A percentile compares a stretch with the other conserved stretches of the same genome.
phyloP scores from a whole-genome alignment of 2,329 filamentous ascomycete genomes.

The Didymella arachidicola region DNA sequence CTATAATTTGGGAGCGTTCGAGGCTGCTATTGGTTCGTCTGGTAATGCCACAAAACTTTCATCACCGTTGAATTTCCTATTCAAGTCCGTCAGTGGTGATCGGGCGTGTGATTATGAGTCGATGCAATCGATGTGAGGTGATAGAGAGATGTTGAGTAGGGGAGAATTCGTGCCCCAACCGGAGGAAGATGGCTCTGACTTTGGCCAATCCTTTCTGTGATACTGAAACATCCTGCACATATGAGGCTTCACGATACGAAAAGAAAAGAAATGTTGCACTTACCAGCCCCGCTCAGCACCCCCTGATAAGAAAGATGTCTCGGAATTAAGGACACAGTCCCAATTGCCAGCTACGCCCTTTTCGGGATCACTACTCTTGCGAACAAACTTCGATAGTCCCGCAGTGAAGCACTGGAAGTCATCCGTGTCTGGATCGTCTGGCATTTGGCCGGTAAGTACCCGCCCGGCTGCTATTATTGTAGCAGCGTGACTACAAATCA shows the following conservation, averaged over 20 bases:
- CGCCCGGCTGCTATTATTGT: conserved; percentile 86
- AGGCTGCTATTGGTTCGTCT: conserved; percentile 26
- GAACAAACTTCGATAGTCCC: conserved; percentile 73
- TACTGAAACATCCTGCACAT: conserved; percentile 7
- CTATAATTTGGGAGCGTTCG: conserved; percentile 38
- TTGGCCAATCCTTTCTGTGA: conserved; percentile 24
- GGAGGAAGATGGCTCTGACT: conserved; percentile 8
- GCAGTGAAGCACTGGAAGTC: conserved; percentile 90
- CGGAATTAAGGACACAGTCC: conserved; percentile 80
- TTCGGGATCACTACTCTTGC: conserved; percentile 57
- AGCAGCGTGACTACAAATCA: conserved; percentile 91
- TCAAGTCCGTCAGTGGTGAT: conserved; percentile 3
- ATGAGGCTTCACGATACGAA: conserved; percentile 5
- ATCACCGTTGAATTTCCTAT: conserved; percentile 49
- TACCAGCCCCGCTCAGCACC: conserved; percentile 92
- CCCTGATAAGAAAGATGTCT: conserved; percentile 80
- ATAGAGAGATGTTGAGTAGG: conserved; percentile 9
- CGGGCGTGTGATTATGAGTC: not conserved
- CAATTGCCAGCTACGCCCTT: conserved; percentile 77
- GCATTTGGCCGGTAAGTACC: conserved; percentile 79
- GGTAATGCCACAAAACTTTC: conserved; percentile 47
- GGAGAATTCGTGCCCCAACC: conserved; percentile 9
- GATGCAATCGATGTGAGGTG: not conserved
- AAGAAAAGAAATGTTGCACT: conserved; percentile 24
- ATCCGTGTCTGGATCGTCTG: conserved; percentile 72